phyloP scores from a whole-genome alignment of 495 filamentous ascomycete genomes.

The Thermothielavioides terrestris region DNA sequence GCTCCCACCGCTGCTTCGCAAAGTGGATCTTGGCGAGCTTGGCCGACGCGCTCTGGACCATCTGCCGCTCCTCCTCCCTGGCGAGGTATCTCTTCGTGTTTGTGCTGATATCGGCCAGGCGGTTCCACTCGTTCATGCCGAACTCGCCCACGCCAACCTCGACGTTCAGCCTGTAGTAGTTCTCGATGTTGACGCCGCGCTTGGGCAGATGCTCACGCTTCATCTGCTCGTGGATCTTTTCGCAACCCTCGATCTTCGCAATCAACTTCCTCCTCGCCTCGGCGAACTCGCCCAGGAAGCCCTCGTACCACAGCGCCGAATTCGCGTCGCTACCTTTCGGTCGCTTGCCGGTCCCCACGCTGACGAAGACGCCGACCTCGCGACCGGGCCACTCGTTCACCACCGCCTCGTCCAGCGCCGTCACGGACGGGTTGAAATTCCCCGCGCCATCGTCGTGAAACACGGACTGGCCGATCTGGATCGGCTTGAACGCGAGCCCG shows the following conservation, averaged over 20 bases:
- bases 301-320: conserved; percentile 82
- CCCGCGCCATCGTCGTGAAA: conserved; percentile 92
- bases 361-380: conserved; percentile 82
- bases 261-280: conserved; percentile 80
- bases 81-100: conserved; percentile 78
- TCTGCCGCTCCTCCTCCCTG: conserved; percentile 60
- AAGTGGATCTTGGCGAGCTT: conserved; percentile 78
- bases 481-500: conserved; percentile 88
- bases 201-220: conserved; percentile 62
- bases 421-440: conserved; percentile 82
- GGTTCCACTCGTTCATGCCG: conserved; percentile 97
- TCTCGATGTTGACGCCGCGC: conserved; percentile 72
- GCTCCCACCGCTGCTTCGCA: conserved; percentile 43
- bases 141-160: conserved; percentile 97
- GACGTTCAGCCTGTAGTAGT: conserved; percentile 96
- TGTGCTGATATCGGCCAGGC: conserved; percentile 86
- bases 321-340: conserved; percentile 61
- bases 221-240: conserved; percentile 82
- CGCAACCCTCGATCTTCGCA: conserved; percentile 88
- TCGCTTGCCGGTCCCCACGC: conserved; percentile 84
- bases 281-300: conserved; percentile 82
- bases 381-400: conserved; percentile 92
- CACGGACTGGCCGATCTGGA: conserved; percentile 83
- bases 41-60: conserved; percentile 65
- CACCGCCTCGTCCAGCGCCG: conserved; percentile 79